A percentile compares a stretch with the other conserved stretches of the same genome.
Conservation (phyloP, 2,329 filamentous ascomycete species). For the Lasiodiplodia sp. region DNA sequence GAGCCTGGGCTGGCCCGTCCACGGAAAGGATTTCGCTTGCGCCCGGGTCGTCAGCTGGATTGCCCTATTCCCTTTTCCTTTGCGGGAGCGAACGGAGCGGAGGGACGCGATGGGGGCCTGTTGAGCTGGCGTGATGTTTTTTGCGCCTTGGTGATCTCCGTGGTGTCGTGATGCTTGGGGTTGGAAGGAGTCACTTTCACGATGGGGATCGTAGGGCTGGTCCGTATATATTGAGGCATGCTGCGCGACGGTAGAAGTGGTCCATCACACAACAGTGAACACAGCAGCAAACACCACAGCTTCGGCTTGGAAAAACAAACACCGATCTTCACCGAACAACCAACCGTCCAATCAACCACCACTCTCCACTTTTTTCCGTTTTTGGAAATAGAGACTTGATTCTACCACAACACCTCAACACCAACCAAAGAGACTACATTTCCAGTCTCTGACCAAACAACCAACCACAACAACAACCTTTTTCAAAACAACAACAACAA, state of each 20-base stretch:
- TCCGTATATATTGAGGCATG: constrained; percentile 21
- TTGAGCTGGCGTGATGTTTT: constrained; percentile 18
- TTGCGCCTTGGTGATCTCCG: not conserved
- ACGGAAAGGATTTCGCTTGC: not conserved
- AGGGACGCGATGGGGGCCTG: constrained; percentile 9
- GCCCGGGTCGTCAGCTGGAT: not conserved
- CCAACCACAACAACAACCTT: not conserved
- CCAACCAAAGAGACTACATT: constrained; percentile 1
- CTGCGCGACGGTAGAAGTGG: constrained; percentile 19
- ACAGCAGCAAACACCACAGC: not conserved
- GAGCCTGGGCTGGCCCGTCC: not conserved
- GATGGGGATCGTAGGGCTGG: not conserved
- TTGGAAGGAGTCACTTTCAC: constrained; percentile 6
- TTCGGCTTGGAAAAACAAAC: not conserved
- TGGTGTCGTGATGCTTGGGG: constrained; percentile 17
- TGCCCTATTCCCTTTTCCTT: not conserved
- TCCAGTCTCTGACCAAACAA: not conserved
- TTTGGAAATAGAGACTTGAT: not conserved
- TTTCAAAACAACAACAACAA: not conserved
- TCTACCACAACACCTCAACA: constrained; percentile 1
- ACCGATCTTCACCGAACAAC: not conserved
- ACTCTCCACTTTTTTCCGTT: constrained; percentile 10
- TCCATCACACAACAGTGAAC: constrained; percentile 23
- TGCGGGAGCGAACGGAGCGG: constrained; percentile 22
- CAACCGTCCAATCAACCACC: not conserved